phyloP scores from a whole-genome alignment of 2,329 filamentous ascomycete genomes.

The Trichoderma endophyticum region DNA sequence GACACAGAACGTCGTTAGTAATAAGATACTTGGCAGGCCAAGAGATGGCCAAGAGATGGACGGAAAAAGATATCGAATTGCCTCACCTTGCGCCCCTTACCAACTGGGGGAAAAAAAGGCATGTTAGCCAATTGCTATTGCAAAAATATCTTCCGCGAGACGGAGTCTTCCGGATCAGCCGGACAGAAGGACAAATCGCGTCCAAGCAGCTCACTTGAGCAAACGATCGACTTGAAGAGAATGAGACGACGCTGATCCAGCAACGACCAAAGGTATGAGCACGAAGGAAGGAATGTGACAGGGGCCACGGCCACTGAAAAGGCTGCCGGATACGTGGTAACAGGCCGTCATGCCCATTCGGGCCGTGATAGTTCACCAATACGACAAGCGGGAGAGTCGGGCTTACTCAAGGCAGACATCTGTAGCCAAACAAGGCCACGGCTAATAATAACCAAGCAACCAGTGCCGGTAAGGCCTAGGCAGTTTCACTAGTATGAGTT shows the following conservation, averaged over 20 bases:
- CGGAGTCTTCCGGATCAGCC: constrained; percentile 2
- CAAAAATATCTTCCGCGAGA: not conserved
- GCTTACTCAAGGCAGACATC: constrained; percentile 16
- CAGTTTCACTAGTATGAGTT: constrained; percentile 10
- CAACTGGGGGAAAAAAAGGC: constrained; percentile 41
- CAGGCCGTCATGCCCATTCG: not conserved
- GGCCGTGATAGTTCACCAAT: constrained; percentile 2
- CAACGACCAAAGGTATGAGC: not conserved
- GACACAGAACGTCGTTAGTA: constrained; percentile 11
- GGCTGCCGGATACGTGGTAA: not conserved
- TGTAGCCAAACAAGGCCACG: not conserved
- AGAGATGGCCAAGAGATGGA: not conserved
- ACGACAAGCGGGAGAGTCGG: constrained; percentile 8
- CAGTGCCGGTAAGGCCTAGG: constrained; percentile 12
- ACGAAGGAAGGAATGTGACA: not conserved
- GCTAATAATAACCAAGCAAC: constrained; percentile 2
- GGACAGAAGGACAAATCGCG: not conserved
- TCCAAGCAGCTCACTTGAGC: constrained; percentile 12
- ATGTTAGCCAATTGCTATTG: constrained; percentile 46
- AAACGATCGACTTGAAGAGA: not conserved
- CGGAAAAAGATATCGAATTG: constrained; percentile 3
- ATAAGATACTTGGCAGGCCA: not conserved
- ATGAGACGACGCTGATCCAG: not conserved
- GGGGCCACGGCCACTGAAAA: not conserved
- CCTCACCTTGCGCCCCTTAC: not conserved